Evolutionary conservation across 192 early-diverging fungal species (phyloP).

Genomic region (Allomyces javanicus): DNA sequence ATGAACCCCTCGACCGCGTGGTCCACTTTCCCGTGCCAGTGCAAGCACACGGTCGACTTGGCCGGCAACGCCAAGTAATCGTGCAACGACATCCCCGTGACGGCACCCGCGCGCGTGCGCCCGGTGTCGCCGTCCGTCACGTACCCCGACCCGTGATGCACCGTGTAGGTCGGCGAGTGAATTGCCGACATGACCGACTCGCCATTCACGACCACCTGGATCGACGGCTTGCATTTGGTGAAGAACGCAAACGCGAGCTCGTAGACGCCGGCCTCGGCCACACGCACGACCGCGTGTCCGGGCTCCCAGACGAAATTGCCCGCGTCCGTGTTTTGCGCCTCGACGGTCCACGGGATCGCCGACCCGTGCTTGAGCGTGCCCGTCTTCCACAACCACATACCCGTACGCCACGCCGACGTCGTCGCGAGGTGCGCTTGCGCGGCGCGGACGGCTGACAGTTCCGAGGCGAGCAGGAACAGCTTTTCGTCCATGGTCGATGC

Average conservation of each 20-base stretch:
- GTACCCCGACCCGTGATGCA: slow-evolving; percentile 22
- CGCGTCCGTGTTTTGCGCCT: slow-evolving; percentile 25
- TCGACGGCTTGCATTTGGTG: slow-evolving; percentile 16
- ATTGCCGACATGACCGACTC: slow-evolving; percentile 30
- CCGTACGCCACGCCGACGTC: slow-evolving; percentile 20
- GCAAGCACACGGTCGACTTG: slow-evolving; percentile 18
- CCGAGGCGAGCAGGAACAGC: slow-evolving; percentile 20
- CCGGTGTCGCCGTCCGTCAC: slow-evolving; percentile 16
- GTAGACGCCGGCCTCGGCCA: slow-evolving; percentile 23
- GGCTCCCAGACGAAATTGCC: slow-evolving; percentile 24
- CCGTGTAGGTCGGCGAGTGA: slow-evolving; percentile 26
- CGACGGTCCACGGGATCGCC: slow-evolving; percentile 22
- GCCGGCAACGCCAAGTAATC: slow-evolving; percentile 24
- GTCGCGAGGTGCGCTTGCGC: slow-evolving; percentile 9
- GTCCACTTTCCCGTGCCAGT: slow-evolving; percentile 5
- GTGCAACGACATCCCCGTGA: slow-evolving; percentile 24
- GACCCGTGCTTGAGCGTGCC: slow-evolving; percentile 17
- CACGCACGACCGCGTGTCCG: slow-evolving; percentile 10
- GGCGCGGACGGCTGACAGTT: slow-evolving; percentile 19
- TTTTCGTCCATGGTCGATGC: slow-evolving; percentile 20
- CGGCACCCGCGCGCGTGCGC: slow-evolving; percentile 11
- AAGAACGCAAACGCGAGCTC: slow-evolving; percentile 28
- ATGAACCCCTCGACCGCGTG: not conserved
- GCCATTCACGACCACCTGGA: slow-evolving; percentile 31
- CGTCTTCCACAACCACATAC: slow-evolving; percentile 27